These are phyloP conservation scores for Chenopodium berlandieri DNA, from an alignment of 148 eudicot genomes.

Conservation along the genomic window DNA sequence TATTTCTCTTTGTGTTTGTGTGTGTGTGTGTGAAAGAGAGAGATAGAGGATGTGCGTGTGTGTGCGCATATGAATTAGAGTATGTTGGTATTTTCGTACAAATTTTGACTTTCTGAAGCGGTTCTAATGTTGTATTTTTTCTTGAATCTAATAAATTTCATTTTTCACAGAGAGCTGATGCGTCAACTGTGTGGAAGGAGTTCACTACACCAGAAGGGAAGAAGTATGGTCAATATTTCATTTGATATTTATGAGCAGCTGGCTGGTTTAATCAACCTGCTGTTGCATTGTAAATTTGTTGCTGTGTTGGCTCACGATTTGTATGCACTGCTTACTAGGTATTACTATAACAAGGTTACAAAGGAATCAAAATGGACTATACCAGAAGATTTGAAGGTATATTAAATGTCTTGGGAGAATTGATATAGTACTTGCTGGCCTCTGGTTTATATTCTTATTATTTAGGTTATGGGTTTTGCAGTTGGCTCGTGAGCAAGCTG, in stretches of 20 bases:
- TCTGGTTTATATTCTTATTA: background rate
- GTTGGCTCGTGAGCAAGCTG: conserved; percentile 93
- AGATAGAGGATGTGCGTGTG: background rate
- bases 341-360: conserved; percentile 85
- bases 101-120: too few species aligned
- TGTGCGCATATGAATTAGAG: too few species aligned
- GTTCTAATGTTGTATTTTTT: background rate
- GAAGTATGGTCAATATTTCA: conserved; percentile 48
- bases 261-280: background rate
- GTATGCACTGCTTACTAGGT: conserved; percentile 45
- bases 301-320: background rate
- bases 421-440: background rate
- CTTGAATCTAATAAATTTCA: conserved; percentile 21
- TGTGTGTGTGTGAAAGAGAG: background rate
- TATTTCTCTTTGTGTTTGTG: background rate
- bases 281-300: background rate
- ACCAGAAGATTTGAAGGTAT: conserved; percentile 94
- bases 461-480: conserved; percentile 25
- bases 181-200: conserved; percentile 98
- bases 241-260: conserved; percentile 3
- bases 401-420: background rate
- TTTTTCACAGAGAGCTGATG: conserved; percentile 83
- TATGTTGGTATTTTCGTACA: too few species aligned
- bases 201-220: conserved; percentile 85
- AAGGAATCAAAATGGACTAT: conserved; percentile 95